phyloP scores from a whole-genome alignment of 75 land plant species.

The Ceratopteris richardii region DNA sequence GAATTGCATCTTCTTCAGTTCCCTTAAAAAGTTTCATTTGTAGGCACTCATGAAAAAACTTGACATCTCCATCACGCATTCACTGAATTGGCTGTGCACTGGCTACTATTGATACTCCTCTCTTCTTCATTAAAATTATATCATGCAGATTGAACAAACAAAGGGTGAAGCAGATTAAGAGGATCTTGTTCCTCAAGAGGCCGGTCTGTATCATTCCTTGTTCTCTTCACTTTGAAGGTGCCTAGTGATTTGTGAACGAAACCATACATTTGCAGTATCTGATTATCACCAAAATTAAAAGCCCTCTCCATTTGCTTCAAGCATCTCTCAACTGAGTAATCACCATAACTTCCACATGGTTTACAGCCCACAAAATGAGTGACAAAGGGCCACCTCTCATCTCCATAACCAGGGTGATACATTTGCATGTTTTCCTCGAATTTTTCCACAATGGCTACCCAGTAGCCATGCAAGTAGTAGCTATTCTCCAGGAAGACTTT shows the following conservation, averaged over 20 bases:
- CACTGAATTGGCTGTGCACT: too few species aligned
- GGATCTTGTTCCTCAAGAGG: slow-evolving; percentile 49
- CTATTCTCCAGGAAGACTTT: slow-evolving; percentile 59
- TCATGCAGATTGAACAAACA: slow-evolving; percentile 10
- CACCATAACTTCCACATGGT: slow-evolving; percentile 75
- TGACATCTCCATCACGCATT: too few species aligned
- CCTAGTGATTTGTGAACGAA: slow-evolving; percentile 46
- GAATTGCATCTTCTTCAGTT: too few species aligned
- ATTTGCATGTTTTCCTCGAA: slow-evolving; percentile 74
- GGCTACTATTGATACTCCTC: too few species aligned
- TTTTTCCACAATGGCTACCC: slow-evolving; percentile 59
- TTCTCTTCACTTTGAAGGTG: slow-evolving; percentile 59
- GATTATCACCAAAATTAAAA: slow-evolving; percentile 82
- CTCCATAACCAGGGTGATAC: slow-evolving; percentile 73
- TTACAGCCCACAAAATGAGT: slow-evolving; percentile 92
- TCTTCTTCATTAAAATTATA: too few species aligned
- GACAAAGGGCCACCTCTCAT: slow-evolving; percentile 62
- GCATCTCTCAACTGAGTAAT: slow-evolving; percentile 72
- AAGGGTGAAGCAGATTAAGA: slow-evolving; percentile 50
- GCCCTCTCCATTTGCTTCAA: slow-evolving; percentile 81
- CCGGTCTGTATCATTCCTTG: slow-evolving; percentile 45
- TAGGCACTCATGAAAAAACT: too few species aligned
- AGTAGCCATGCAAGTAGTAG: slow-evolving; percentile 65
- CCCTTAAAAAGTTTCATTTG: too few species aligned
- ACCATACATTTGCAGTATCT: slow-evolving; percentile 75